Evolutionary conservation across 305 asterid genomes (phyloP).

Genomic region (Solanum hybrid): DNA sequence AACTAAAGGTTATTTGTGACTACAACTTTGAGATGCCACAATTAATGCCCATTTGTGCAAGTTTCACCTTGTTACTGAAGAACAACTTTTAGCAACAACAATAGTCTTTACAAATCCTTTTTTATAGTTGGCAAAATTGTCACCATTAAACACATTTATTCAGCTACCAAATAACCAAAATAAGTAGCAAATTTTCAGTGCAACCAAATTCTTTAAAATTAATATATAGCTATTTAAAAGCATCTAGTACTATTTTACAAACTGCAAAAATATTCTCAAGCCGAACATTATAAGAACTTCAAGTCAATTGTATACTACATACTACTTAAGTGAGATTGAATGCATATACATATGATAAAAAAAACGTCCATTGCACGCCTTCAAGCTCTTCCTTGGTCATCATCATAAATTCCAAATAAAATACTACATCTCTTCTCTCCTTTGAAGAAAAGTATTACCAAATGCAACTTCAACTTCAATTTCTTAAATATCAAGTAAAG

Average conservation of each 20-base stretch:
- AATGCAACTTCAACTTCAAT: too few species aligned
- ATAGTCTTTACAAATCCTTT: background rate
- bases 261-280: background rate
- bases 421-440: background rate
- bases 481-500: too few species aligned
- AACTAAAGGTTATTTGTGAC: too few species aligned
- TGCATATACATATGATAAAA: background rate
- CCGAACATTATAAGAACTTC: background rate
- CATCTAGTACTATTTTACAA: background rate
- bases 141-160: background rate
- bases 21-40: too few species aligned
- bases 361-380: background rate
- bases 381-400: background rate
- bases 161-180: background rate
- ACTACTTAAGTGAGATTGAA: background rate
- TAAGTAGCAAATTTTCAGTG: background rate
- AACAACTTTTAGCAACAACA: background rate
- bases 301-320: background rate
- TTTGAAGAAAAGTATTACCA: too few species aligned
- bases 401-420: background rate
- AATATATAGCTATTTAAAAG: background rate
- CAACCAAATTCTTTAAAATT: background rate
- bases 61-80: background rate
- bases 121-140: background rate
- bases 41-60: background rate